phyloP scores from a whole-genome alignment of 495 filamentous ascomycete genomes.

The Patellaria atrata region DNA sequence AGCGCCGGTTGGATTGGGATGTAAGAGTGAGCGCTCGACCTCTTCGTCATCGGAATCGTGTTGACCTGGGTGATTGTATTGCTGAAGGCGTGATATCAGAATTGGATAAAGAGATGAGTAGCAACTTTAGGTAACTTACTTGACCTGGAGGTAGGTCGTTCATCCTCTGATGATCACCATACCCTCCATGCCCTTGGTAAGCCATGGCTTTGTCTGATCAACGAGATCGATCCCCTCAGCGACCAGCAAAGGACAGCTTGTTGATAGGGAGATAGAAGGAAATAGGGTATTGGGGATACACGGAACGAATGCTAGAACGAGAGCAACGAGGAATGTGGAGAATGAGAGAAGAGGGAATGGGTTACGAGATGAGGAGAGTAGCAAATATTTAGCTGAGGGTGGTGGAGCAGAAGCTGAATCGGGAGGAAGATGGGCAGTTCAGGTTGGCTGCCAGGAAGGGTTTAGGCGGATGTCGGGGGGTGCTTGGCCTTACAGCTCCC shows the following conservation, averaged over 20 bases:
- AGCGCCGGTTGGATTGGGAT: constrained; percentile 43
- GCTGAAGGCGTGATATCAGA: constrained; percentile 15
- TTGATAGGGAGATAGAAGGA: not conserved
- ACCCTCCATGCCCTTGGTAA: constrained; percentile 20
- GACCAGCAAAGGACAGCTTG: not conserved
- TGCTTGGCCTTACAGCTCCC: too few species aligned
- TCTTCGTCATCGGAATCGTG: constrained; percentile 55
- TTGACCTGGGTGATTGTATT: constrained; percentile 38
- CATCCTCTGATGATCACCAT: constrained; percentile 14
- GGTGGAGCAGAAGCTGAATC: too few species aligned
- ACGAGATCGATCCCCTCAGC: not conserved
- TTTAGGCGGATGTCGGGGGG: too few species aligned
- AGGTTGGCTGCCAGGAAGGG: too few species aligned
- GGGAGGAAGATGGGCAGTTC: too few species aligned
- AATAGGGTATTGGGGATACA: too few species aligned
- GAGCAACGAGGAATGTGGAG: too few species aligned
- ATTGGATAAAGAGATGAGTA: not conserved
- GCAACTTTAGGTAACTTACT: not conserved
- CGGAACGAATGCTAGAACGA: too few species aligned
- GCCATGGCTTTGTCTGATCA: constrained; percentile 23
- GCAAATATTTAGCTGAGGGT: too few species aligned
- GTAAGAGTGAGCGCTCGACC: constrained; percentile 56
- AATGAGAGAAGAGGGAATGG: too few species aligned
- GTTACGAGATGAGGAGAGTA: too few species aligned
- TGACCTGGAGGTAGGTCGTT: not conserved